Percentiles rank a stretch among this genome's conserved stretches.
phyloP scores from a whole-genome alignment of 805 yeast genomes.

The Nematodospora valgi region DNA sequence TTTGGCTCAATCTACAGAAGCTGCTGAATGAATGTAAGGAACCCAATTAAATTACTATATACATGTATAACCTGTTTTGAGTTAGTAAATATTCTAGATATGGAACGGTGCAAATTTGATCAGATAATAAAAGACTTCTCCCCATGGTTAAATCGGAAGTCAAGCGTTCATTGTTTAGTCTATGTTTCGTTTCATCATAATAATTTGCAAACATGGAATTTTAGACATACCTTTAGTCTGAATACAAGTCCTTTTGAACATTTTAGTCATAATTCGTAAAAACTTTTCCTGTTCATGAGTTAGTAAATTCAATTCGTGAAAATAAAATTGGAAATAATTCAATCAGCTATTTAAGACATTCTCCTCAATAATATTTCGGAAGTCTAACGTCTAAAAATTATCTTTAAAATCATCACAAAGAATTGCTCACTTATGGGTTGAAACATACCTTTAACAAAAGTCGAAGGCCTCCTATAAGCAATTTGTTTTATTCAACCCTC shows the following conservation, averaged over 20 bases:
- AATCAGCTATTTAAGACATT: slow-evolving; percentile 28
- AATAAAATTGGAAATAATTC: neutral
- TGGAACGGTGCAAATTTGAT: neutral
- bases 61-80: neutral
- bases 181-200: slow-evolving; percentile 6
- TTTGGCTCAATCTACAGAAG: too few species aligned
- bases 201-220: neutral
- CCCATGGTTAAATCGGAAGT: slow-evolving; percentile 6
- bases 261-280: neutral
- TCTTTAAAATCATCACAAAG: slow-evolving; percentile 31
- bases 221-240: neutral
- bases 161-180: slow-evolving; percentile 10
- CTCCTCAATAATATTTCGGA: slow-evolving; percentile 33
- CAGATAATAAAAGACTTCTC: slow-evolving; percentile 9
- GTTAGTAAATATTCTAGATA: slow-evolving; percentile 5
- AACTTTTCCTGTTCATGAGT: neutral
- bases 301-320: slow-evolving; percentile 1
- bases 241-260: too few species aligned
- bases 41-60: neutral
- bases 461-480: too few species aligned
- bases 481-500: slow-evolving; percentile 1
- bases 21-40: too few species aligned
- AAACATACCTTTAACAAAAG: slow-evolving; percentile 8
- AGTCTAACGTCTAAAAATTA: slow-evolving; percentile 41
- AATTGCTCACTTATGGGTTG: neutral